Conservation (phyloP, 148 eudicot species). For the Drosera capensis region DNA sequence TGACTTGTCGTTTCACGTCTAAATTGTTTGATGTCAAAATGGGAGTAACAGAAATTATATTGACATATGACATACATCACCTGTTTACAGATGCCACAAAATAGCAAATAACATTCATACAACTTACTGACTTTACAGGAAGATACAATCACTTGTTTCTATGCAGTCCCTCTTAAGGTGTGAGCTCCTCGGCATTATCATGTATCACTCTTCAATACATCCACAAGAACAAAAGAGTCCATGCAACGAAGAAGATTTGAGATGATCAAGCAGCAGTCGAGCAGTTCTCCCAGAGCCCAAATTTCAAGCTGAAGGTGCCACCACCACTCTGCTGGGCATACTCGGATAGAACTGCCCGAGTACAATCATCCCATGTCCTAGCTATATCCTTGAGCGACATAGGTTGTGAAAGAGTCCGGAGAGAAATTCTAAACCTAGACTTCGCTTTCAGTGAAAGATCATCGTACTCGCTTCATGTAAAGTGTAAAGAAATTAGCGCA, state of each 20-base stretch:
- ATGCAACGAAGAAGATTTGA: no score
- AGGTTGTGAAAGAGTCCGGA: slow-evolving; percentile 70
- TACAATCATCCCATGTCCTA: slow-evolving; percentile 79
- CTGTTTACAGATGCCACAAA: no score
- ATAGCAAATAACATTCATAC: no score
- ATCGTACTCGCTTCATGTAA: slow-evolving; percentile 61
- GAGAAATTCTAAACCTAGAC: slow-evolving; percentile 71
- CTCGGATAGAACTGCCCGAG: slow-evolving; percentile 68
- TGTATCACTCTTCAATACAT: not conserved
- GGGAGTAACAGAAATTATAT: no score
- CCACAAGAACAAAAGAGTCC: not conserved
- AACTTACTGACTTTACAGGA: no score
- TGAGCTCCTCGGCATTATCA: no score
- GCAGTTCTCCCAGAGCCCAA: slow-evolving; percentile 88
- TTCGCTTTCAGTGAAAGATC: slow-evolving; percentile 73
- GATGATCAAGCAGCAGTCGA: slow-evolving; percentile 36
- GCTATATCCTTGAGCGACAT: slow-evolving; percentile 79
- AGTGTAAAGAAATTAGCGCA: not conserved
- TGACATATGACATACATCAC: no score
- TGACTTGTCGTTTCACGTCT: no score
- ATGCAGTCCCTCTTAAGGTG: no score
- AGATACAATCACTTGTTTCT: no score
- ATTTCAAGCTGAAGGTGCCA: slow-evolving; percentile 86
- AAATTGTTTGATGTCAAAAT: no score
- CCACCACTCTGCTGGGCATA: slow-evolving; percentile 73